Evolutionary conservation across 306 rosid species (phyloP).

Genomic region (Acacia acuminata): DNA sequence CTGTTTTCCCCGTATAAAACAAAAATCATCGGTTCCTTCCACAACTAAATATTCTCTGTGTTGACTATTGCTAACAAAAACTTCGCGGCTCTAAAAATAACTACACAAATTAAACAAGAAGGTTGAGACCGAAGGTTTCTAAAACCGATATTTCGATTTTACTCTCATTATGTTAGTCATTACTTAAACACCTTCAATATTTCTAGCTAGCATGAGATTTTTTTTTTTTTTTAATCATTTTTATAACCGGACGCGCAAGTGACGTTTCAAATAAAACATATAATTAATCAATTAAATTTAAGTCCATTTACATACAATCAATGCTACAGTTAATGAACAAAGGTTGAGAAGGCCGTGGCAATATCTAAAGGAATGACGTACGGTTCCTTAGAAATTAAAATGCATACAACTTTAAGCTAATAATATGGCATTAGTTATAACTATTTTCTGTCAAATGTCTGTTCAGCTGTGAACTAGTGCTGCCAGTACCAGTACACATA

Average conservation of each 20-base stretch:
- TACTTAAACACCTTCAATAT: neutral
- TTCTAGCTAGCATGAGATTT: neutral
- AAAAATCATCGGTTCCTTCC: neutral
- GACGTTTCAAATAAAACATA: constrained; percentile 2
- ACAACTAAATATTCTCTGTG: neutral
- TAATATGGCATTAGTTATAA: neutral
- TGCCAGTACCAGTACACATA: neutral
- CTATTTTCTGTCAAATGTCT: neutral
- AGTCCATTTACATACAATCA: neutral
- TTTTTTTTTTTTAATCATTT: neutral
- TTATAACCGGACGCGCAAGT: neutral
- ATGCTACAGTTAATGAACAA: neutral
- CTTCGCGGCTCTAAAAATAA: neutral
- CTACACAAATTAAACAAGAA: neutral
- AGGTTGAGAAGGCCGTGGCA: neutral
- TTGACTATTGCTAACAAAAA: neutral
- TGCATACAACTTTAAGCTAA: neutral
- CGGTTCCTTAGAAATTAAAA: neutral
- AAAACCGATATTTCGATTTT: neutral
- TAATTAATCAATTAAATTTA: neutral
- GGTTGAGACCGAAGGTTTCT: too few species aligned
- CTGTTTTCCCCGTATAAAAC: too few species aligned
- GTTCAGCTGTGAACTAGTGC: constrained; percentile 3
- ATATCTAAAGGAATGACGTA: neutral
- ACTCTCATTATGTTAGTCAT: neutral